These are phyloP conservation scores for Leishmania arabica DNA, from an alignment of 208 protist species.

Conservation along the genomic window DNA sequence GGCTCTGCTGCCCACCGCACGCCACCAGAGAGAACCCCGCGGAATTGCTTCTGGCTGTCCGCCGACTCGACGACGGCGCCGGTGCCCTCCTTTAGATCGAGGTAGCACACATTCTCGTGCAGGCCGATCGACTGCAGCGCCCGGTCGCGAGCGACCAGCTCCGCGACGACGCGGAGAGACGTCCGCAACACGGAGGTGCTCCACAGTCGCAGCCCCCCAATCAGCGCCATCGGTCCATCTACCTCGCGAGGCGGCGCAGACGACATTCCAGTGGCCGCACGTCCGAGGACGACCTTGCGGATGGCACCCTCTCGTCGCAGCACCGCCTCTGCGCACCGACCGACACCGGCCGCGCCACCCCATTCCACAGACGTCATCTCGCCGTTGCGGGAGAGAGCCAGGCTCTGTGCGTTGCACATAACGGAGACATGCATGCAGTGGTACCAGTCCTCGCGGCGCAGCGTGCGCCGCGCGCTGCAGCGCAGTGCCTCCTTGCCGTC, in stretches of 20 bases:
- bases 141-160: slow-evolving; percentile 38
- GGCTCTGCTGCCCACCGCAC: slow-evolving; percentile 36
- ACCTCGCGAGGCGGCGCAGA: slow-evolving; percentile 12
- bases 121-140: slow-evolving; percentile 35
- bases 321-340: slow-evolving; percentile 21
- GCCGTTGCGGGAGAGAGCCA: slow-evolving; percentile 32
- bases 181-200: slow-evolving; percentile 32
- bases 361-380: slow-evolving; percentile 31
- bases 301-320: slow-evolving; percentile 23
- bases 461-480: slow-evolving; percentile 11
- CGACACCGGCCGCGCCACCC: slow-evolving; percentile 13
- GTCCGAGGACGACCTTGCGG: slow-evolving; percentile 24
- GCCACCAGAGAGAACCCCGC: slow-evolving; percentile 13
- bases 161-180: slow-evolving; percentile 30
- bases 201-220: slow-evolving; percentile 30
- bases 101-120: slow-evolving; percentile 33
- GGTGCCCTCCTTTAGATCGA: slow-evolving; percentile 40
- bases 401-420: slow-evolving; percentile 26
- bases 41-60: slow-evolving; percentile 20
- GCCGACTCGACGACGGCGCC: slow-evolving; percentile 27
- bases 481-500: background rate
- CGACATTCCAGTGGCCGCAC: background rate
- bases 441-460: slow-evolving; percentile 40
- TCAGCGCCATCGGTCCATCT: slow-evolving; percentile 29
- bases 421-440: slow-evolving; percentile 43